Evolutionary conservation across 2,329 filamentous ascomycete species (phyloP), one percentile per base, ranked within the genome.

Genomic region (Myotisia sp.): DNA sequence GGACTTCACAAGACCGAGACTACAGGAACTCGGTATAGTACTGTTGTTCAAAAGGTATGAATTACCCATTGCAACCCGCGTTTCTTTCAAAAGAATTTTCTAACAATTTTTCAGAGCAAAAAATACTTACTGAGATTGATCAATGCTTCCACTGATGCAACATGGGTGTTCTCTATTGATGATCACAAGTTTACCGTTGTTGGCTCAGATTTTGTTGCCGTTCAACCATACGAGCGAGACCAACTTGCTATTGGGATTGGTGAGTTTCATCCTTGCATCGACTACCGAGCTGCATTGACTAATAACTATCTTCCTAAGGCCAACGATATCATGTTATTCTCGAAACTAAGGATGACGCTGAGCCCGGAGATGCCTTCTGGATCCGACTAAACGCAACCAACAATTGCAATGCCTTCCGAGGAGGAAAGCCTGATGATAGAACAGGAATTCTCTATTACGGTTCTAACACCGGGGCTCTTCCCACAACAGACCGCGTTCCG

Each of bases 101-200:
- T 24, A 12, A 24, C n/a, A 17, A 7, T 26, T 16, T 5, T 24
- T 8, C 22, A 34, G 31, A 47, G 49, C 24, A 53, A 56, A 40
- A 50, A 48, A 29, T 41, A 53, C 30, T 33, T 56, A 29, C n/a
- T 62, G 44, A 28, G 47, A 19, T 17, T 58, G 7, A 51, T 58
- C 40, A 55, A 56, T 38, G 44, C 51, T 32, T 59, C 70, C 23
- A 53, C 63, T 33, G 58, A 73, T 46, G 62, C 56, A 20, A 51
- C 67, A 37, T 59, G 68, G 49, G 55, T 63, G 29, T 72, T 77
- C 46, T 53, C 49, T 30, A 56, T 64, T 18, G 61, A 64, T 23
- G 63, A 66, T 30, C 73, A 78, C 49, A 62, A 47, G 0, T 47
- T 78, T 43, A 67, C 58, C 0, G 70, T 78, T 20, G 72, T 77